Evolutionary conservation across 2,329 filamentous ascomycete genomes (phyloP).

Genomic region (Penicillium oxalicum): DNA sequence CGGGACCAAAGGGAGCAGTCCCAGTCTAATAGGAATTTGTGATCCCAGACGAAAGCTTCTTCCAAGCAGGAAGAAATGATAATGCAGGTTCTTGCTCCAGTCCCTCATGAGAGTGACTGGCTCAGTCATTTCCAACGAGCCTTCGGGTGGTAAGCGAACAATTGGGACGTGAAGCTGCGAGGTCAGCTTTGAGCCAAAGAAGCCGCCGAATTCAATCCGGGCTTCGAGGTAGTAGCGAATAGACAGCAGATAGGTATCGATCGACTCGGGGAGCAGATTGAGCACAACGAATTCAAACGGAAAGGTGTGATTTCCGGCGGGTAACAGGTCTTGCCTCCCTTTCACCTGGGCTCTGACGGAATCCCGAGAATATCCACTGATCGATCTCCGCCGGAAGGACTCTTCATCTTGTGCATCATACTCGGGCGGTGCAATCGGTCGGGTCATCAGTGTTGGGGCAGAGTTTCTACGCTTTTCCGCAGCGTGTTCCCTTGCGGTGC

Average conservation of each 20-base stretch:
- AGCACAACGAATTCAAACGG: not conserved
- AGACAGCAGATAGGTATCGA: not conserved
- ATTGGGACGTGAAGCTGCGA: not conserved
- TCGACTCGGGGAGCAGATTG: not conserved
- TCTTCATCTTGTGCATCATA: not conserved
- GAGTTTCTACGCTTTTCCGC: not conserved
- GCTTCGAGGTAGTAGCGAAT: not conserved
- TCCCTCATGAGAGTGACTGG: not conserved
- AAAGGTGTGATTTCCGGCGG: not conserved
- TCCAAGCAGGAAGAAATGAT: not conserved
- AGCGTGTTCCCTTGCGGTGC: not conserved
- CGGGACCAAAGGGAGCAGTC: not conserved
- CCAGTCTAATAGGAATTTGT: not conserved
- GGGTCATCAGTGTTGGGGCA: not conserved
- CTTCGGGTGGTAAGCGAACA: not conserved
- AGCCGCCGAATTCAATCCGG: not conserved
- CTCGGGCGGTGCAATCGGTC: not conserved
- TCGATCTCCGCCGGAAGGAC: too few species aligned
- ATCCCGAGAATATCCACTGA: not conserved
- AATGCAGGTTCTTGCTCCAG: not conserved
- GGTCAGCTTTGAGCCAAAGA: not conserved
- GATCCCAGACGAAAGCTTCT: not conserved
- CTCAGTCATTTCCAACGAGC: not conserved
- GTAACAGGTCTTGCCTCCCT: not conserved
- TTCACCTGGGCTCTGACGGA: not conserved